phyloP scores from a whole-genome alignment of 768 basidiomycete genomes.

The Rhodotorula graminis region DNA sequence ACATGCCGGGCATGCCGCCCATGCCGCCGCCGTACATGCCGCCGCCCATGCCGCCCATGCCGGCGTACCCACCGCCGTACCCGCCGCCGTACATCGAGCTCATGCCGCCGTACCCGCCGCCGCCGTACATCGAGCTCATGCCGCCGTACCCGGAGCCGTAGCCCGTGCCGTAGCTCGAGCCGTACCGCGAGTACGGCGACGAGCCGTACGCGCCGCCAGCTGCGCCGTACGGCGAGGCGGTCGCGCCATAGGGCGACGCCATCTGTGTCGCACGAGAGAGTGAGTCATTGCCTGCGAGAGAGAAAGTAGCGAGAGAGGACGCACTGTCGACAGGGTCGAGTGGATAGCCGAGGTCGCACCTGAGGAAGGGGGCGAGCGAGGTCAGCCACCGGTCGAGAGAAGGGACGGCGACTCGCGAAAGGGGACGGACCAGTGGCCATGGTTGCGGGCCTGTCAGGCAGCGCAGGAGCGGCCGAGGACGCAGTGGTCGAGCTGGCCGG shows the following conservation, averaged over 20 bases:
- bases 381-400: neutral
- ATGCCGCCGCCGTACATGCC: conserved; percentile 8
- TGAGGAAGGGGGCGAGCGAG: conserved; percentile 6
- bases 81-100: conserved; percentile 40
- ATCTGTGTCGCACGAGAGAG: neutral
- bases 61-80: conserved; percentile 27
- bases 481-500: conserved; percentile 9
- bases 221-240: conserved; percentile 19
- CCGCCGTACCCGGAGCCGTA: conserved; percentile 26
- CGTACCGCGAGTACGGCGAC: conserved; percentile 50
- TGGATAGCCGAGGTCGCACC: too few relatives aligned
- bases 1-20: conserved; percentile 50
- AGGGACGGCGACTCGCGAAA: too few relatives aligned
- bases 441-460: conserved; percentile 63
- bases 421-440: conserved; percentile 44
- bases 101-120: conserved; percentile 52
- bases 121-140: neutral
- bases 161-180: conserved; percentile 37
- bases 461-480: conserved; percentile 47
- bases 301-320: too few relatives aligned
- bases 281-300: neutral
- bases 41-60: conserved; percentile 1
- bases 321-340: too few relatives aligned
- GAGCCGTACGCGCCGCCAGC: conserved; percentile 44
- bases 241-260: neutral